Conservation (phyloP, 257 asterid species). For the Solanum sejunctum region DNA sequence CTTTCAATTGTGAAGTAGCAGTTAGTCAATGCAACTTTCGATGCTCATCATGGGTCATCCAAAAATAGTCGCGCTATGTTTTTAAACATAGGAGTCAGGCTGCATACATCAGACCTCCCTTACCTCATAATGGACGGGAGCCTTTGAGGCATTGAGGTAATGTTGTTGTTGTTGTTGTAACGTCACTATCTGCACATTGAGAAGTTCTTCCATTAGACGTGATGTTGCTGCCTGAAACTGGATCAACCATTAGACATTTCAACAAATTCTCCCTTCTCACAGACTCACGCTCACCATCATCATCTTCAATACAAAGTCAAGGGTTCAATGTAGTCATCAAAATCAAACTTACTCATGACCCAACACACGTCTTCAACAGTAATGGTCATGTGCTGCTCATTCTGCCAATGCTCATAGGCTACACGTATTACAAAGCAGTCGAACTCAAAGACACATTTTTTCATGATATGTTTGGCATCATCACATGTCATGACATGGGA, state of each 20-base stretch:
- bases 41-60: too few relatives aligned
- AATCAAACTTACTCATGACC: conserved; percentile 98
- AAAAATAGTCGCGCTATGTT: too few relatives aligned
- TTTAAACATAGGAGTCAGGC: too few relatives aligned
- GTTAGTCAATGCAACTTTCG: too few relatives aligned
- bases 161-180: too few relatives aligned
- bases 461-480: conserved; percentile 42
- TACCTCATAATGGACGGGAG: too few relatives aligned
- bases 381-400: conserved; percentile 92
- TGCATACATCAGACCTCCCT: too few relatives aligned
- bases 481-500: too few relatives aligned
- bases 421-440: conserved; percentile 86
- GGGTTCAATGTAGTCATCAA: conserved; percentile 92
- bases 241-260: conserved; percentile 42
- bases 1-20: too few relatives aligned
- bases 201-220: not conserved
- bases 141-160: too few relatives aligned
- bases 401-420: conserved; percentile 90
- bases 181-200: not conserved
- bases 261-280: conserved; percentile 39
- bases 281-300: conserved; percentile 62
- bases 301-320: conserved; percentile 63
- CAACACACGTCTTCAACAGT: conserved; percentile 89
- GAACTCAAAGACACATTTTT: conserved; percentile 86
- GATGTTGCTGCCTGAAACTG: not conserved